A percentile compares a stretch with the other conserved stretches of the same genome.
Conservation (phyloP, 345 rosid genomes). For the Cochlearia excelsa region DNA sequence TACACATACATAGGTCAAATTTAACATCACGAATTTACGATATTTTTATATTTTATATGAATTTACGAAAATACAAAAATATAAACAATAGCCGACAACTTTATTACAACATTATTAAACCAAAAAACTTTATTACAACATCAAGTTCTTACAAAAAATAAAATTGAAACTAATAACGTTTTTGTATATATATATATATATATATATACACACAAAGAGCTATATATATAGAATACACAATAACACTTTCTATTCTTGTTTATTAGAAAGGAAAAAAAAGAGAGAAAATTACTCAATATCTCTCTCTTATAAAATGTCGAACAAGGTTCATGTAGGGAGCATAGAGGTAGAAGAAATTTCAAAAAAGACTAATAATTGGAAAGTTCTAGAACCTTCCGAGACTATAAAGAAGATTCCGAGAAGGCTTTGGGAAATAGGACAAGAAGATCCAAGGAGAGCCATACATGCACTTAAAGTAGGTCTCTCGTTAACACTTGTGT, state of each 20-base stretch:
- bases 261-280: neutral
- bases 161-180: no score
- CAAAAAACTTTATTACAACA: no score
- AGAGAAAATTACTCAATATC: conserved; percentile 2
- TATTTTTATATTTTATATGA: no score
- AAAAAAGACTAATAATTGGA: conserved; percentile 36
- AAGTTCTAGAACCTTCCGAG: conserved; percentile 21
- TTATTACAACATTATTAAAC: neutral
- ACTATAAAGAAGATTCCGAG: conserved; percentile 43
- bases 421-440: conserved; percentile 49
- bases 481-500: conserved; percentile 60
- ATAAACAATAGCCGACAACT: no score
- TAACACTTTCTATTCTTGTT: conserved; percentile 22
- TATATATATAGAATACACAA: conserved; percentile 25
- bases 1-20: conserved; percentile 2
- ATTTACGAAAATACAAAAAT: no score
- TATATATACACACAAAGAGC: conserved; percentile 11
- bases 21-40: neutral
- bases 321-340: conserved; percentile 33
- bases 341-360: conserved; percentile 24
- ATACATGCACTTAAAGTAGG: conserved; percentile 90
- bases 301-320: conserved; percentile 30
- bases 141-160: neutral
- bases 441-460: conserved; percentile 73
- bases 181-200: conserved; percentile 14